A percentile compares a stretch with the other conserved stretches of the same genome.
These are phyloP conservation scores for Arabis hirsuta DNA, from an alignment of 345 rosid genomes.

Conservation along the genomic window DNA sequence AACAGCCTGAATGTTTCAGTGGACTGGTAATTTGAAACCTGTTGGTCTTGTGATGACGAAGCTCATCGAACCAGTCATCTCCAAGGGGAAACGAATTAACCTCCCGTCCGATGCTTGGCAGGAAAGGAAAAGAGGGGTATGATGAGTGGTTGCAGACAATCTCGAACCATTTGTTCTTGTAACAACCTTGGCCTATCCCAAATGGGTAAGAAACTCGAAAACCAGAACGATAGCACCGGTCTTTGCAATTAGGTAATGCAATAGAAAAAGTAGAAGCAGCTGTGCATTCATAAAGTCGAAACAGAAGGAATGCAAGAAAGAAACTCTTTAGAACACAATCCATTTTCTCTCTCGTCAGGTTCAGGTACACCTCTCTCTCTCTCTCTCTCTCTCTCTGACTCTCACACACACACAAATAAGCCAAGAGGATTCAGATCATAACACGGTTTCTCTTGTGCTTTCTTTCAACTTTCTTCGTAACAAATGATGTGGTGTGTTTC, in stretches of 20 bases:
- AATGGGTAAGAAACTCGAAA: constrained; percentile 52
- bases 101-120: neutral
- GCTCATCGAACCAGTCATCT: too few species aligned
- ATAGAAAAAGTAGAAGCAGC: constrained; percentile 6
- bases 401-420: too few species aligned
- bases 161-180: constrained; percentile 15
- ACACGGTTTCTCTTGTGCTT: too few species aligned
- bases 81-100: constrained; percentile 24
- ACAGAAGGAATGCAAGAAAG: neutral
- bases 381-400: too few species aligned
- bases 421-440: too few species aligned
- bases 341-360: constrained; percentile 10
- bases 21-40: constrained; percentile 20
- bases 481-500: too few species aligned
- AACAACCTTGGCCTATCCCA: constrained; percentile 43
- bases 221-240: constrained; percentile 34
- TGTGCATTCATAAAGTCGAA: neutral
- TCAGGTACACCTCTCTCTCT: neutral
- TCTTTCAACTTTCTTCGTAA: too few species aligned
- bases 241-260: constrained; percentile 38
- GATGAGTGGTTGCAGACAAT: constrained; percentile 31
- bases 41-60: neutral
- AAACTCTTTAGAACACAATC: constrained; percentile 8
- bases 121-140: constrained; percentile 14
- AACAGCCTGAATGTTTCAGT: constrained; percentile 16